Percentiles rank a stretch among this genome's conserved stretches.
Evolutionary conservation across 495 filamentous ascomycete species (phyloP).

Genomic region (Stereocaulon alpinum): DNA sequence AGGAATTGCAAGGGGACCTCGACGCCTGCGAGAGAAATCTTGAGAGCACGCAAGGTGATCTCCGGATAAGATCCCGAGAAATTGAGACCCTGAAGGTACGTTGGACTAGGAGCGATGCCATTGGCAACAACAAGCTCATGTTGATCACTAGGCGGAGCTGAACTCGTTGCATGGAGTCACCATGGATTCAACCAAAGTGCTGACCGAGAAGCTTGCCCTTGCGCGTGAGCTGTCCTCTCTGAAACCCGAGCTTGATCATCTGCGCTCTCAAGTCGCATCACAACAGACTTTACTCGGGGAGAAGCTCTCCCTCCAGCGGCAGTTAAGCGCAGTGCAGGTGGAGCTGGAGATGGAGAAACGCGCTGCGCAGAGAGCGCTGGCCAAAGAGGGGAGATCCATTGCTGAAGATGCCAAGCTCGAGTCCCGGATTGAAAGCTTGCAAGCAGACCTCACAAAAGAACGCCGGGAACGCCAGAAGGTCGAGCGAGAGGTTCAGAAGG

Average conservation of each 20-base stretch:
- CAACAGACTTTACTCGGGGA: conserved; percentile 58
- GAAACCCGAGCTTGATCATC: conserved; percentile 68
- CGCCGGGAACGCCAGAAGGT: conserved; percentile 30
- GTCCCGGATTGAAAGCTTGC: conserved; percentile 33
- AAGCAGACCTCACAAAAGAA: conserved; percentile 38
- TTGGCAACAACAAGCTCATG: conserved; percentile 1
- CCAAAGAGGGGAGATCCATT: conserved; percentile 35
- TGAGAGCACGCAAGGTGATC: conserved; percentile 43
- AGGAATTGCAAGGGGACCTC: conserved; percentile 48
- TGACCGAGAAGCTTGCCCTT: conserved; percentile 68
- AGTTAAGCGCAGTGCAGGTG: conserved; percentile 62
- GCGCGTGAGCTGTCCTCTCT: conserved; percentile 58
- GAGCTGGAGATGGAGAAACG: conserved; percentile 72
- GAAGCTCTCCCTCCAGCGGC: conserved; percentile 64
- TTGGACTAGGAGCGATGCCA: neutral
- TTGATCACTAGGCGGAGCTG: conserved; percentile 50
- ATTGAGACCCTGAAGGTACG: conserved; percentile 57
- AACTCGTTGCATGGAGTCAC: conserved; percentile 49
- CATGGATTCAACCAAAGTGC: conserved; percentile 55
- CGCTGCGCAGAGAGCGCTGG: conserved; percentile 48
- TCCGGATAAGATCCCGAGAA: conserved; percentile 51
- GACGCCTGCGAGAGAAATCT: conserved; percentile 45
- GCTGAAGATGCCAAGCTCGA: conserved; percentile 39
- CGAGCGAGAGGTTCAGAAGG: conserved; percentile 27
- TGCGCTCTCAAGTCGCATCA: conserved; percentile 56